Evolutionary conservation across 805 yeast genomes (phyloP).

Genomic region (Naumovozyma dairenensis): DNA sequence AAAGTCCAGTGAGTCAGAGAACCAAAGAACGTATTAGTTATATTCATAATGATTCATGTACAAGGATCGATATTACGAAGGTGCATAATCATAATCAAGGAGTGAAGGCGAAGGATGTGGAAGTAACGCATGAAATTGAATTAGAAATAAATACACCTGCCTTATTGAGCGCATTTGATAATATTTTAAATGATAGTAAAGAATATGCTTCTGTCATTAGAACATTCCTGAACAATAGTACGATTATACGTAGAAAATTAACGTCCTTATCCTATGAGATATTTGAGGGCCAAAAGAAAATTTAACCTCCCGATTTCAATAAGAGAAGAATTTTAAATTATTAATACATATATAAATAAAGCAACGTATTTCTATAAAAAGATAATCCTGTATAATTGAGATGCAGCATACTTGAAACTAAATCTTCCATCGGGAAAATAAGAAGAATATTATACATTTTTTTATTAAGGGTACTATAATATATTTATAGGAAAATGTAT

Average conservation of each 20-base stretch:
- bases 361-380: too few species aligned
- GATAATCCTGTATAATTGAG: too few species aligned
- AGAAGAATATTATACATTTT: too few species aligned
- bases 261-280: conserved; percentile 27
- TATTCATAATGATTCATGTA: conserved; percentile 63
- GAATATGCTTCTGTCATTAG: conserved; percentile 51
- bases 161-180: conserved; percentile 33
- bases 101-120: conserved; percentile 18
- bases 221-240: conserved; percentile 51
- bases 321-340: too few species aligned
- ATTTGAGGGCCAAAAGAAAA: conserved; percentile 30
- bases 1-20: conserved; percentile 48
- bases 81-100: conserved; percentile 32
- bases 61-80: conserved; percentile 63
- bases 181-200: conserved; percentile 36
- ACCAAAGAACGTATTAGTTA: conserved; percentile 66
- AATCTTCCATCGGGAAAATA: too few species aligned
- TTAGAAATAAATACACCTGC: conserved; percentile 40
- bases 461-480: too few species aligned
- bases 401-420: too few species aligned
- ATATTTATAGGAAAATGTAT: too few species aligned
- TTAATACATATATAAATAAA: too few species aligned
- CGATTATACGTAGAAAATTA: conserved; percentile 33
- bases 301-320: too few species aligned
- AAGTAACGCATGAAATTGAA: conserved; percentile 37